phyloP scores from a whole-genome alignment of 768 basidiomycete genomes.

The Tricholoma terreum region DNA sequence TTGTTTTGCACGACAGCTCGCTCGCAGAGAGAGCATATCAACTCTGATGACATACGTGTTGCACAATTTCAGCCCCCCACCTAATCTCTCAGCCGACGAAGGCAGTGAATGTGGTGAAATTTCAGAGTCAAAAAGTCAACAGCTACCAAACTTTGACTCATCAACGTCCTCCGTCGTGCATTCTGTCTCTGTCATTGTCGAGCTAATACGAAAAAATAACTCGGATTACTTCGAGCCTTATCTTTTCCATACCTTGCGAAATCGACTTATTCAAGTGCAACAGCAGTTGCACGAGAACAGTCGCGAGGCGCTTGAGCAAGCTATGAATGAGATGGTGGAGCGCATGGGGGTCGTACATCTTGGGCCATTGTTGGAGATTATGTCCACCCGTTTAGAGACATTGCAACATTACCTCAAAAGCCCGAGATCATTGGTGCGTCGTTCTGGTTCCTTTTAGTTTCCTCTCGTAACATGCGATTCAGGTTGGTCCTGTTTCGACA shows the following conservation, averaged over 20 bases:
- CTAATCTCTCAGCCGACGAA: conserved; percentile 15
- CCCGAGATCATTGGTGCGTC: conserved; percentile 76
- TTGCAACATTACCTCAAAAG: conserved; percentile 67
- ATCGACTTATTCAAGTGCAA: conserved; percentile 84
- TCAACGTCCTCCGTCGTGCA: conserved; percentile 78
- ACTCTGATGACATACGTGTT: conserved; percentile 78
- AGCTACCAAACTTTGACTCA: conserved; percentile 45
- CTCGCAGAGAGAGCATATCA: conserved; percentile 63
- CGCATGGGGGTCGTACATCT: conserved; percentile 90
- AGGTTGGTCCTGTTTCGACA: conserved; percentile 69
- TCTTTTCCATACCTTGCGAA: conserved; percentile 90
- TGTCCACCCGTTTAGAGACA: conserved; percentile 64
- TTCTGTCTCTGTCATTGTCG: conserved; percentile 85
- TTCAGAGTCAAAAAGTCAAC: conserved; percentile 5
- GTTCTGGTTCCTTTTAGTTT: not conserved
- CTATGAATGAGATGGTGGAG: conserved; percentile 79
- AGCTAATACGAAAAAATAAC: conserved; percentile 95
- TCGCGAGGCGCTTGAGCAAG: conserved; percentile 62
- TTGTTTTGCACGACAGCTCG: conserved; percentile 85
- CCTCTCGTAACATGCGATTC: conserved; percentile 5
- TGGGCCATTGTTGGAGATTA: conserved; percentile 71
- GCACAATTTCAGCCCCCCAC: conserved; percentile 47
- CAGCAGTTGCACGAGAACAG: conserved; percentile 66
- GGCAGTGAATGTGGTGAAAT: conserved; percentile 19
- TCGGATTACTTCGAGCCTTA: conserved; percentile 99